phyloP scores from a whole-genome alignment of 345 rosid species.

The Psidium guajava region DNA sequence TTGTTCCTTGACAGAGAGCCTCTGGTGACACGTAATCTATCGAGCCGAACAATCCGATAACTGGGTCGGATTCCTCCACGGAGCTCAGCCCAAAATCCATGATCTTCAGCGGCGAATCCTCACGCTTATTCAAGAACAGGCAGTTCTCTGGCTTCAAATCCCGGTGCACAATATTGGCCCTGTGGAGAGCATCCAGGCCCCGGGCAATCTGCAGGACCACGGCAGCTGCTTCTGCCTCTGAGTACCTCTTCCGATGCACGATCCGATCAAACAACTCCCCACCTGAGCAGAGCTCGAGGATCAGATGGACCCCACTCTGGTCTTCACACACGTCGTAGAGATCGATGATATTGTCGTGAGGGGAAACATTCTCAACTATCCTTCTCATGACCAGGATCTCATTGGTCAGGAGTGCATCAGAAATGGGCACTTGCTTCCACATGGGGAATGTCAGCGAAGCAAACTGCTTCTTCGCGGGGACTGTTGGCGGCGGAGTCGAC shows the following conservation, averaged over 20 bases:
- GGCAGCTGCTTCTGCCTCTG: constrained; percentile 34
- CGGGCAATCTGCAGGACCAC: constrained; percentile 45
- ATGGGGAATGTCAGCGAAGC: constrained; percentile 18
- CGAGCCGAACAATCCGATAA: constrained; percentile 58
- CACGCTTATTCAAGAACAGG: constrained; percentile 27
- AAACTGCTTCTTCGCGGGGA: not conserved
- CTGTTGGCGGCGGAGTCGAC: constrained; percentile 3
- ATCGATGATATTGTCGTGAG: constrained; percentile 48
- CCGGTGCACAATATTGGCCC: constrained; percentile 45
- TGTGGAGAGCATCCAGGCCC: constrained; percentile 41
- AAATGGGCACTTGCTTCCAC: constrained; percentile 39
- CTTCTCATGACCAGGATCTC: constrained; percentile 58
- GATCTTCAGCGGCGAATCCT: constrained; percentile 55
- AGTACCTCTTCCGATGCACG: constrained; percentile 30
- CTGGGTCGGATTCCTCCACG: constrained; percentile 54
- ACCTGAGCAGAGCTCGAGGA: constrained; percentile 52
- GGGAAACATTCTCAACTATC: constrained; percentile 53
- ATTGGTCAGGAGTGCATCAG: constrained; percentile 49
- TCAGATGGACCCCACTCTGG: constrained; percentile 45
- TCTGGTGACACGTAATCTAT: constrained; percentile 64
- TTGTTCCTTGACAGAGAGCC: constrained; percentile 48
- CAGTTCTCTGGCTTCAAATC: constrained; percentile 67
- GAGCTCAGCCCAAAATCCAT: constrained; percentile 70
- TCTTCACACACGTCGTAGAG: constrained; percentile 60
- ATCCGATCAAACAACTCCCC: constrained; percentile 55